Conservation (phyloP, 1,139 yeast genomes). For the Oligophagozyma castellii region DNA sequence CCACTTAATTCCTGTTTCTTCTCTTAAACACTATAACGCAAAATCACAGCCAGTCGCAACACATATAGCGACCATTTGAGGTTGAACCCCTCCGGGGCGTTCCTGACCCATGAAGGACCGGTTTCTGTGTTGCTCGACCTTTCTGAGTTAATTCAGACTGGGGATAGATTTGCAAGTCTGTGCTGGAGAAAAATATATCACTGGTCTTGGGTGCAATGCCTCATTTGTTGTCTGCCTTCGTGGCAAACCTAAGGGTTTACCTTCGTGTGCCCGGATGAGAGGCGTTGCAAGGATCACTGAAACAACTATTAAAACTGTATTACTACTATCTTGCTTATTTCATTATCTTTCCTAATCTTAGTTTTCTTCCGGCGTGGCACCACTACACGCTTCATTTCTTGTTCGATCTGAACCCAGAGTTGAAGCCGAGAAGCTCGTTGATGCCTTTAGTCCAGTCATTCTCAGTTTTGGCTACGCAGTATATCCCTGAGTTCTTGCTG, state of each 20-base stretch:
- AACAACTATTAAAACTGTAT: conserved; percentile 35
- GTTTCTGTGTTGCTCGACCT: conserved; percentile 39
- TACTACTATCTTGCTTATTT: no score
- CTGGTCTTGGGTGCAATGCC: conserved; percentile 78
- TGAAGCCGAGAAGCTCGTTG: conserved; percentile 78
- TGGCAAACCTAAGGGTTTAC: conserved; percentile 48
- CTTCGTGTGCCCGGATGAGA: conserved; percentile 82
- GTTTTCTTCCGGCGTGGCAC: no score
- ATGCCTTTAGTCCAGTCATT: conserved; percentile 89
- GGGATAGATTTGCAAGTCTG: conserved; percentile 24
- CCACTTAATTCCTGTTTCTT: no score
- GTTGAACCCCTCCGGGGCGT: conserved; percentile 59
- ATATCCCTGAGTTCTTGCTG: conserved; percentile 43
- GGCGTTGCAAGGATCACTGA: conserved; percentile 64
- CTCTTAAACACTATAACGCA: no score
- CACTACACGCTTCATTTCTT: conserved; percentile 1
- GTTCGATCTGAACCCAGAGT: conserved; percentile 50
- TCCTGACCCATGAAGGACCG: conserved; percentile 65
- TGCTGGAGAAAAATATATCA: conserved; percentile 47
- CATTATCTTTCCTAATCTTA: no score
- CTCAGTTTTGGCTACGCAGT: conserved; percentile 73
- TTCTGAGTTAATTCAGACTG: conserved; percentile 9
- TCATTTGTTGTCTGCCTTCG: conserved; percentile 37
- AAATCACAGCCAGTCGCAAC: conserved; percentile 56
- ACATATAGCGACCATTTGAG: conserved; percentile 56